Conservation (phyloP, 1,284 basidiomycete genomes). For the Phylloporus sp. region DNA sequence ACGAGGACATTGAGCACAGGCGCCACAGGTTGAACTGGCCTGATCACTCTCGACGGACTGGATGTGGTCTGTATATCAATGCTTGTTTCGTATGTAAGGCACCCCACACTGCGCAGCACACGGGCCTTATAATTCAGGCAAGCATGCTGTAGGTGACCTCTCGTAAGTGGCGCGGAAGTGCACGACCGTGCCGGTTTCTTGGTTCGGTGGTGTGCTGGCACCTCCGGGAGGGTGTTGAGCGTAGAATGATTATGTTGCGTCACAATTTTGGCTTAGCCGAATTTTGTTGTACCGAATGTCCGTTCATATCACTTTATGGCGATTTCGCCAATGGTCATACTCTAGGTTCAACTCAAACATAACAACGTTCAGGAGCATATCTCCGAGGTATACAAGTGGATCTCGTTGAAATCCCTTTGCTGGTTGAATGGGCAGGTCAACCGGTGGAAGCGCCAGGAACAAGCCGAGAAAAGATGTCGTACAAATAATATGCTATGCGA, state of each 20-base stretch:
- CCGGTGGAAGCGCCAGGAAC: conserved; percentile 30
- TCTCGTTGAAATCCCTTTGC: background rate
- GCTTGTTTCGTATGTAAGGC: conserved; percentile 39
- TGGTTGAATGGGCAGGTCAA: conserved; percentile 7
- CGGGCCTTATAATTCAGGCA: conserved; percentile 25
- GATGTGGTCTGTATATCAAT: conserved; percentile 21
- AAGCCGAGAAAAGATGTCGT: conserved; percentile 33
- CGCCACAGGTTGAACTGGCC: conserved; percentile 35
- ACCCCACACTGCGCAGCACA: conserved; percentile 24
- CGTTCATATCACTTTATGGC: conserved; percentile 15
- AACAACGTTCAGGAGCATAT: conserved; percentile 3
- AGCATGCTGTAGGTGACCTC: conserved; percentile 31
- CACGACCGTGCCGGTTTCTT: conserved; percentile 25
- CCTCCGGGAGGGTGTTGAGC: conserved; percentile 22
- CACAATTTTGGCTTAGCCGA: conserved; percentile 33
- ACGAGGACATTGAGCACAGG: conserved; percentile 31
- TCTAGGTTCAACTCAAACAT: conserved; percentile 9
- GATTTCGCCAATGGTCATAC: conserved; percentile 10
- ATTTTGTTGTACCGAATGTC: conserved; percentile 12
- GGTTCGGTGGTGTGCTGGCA: conserved; percentile 25
- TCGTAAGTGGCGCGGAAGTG: conserved; percentile 45
- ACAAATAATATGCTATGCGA: conserved; percentile 33
- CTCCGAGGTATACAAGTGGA: conserved; percentile 5
- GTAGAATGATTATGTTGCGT: conserved; percentile 35
- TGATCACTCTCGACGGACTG: conserved; percentile 24